phyloP scores from a whole-genome alignment of 2,329 filamentous ascomycete genomes.

The Colletotrichum sojae region DNA sequence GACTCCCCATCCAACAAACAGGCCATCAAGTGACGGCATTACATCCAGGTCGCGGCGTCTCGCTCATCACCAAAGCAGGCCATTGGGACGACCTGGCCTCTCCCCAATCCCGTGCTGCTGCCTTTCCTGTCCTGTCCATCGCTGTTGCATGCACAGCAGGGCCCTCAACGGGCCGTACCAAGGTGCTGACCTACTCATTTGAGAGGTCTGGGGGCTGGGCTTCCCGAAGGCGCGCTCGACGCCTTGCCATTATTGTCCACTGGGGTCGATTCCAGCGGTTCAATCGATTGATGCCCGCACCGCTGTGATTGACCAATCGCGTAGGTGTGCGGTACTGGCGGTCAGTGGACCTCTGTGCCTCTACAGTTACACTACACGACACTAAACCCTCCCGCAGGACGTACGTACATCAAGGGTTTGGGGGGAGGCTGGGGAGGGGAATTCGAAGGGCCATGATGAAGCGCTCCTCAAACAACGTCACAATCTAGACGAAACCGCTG shows the following conservation, averaged over 20 bases:
- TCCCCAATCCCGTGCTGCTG: neutral
- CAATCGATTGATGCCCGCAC: conserved; percentile 25
- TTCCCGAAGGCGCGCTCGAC: conserved; percentile 15
- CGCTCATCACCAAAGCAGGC: conserved; percentile 14
- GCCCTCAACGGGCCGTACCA: too few relatives aligned
- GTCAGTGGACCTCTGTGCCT: conserved; percentile 5
- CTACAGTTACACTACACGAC: neutral
- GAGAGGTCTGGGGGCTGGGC: too few relatives aligned
- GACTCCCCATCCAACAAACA: conserved; percentile 1
- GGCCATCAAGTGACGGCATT: neutral
- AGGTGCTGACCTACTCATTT: too few relatives aligned
- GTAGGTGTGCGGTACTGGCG: neutral
- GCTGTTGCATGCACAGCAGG: too few relatives aligned
- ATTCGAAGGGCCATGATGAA: neutral
- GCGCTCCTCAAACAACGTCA: conserved; percentile 6
- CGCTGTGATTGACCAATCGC: conserved; percentile 1
- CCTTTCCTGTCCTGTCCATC: too few relatives aligned
- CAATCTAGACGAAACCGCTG: conserved; percentile 27
- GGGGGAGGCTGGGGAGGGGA: neutral
- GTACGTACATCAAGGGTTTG: too few relatives aligned
- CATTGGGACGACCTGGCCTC: conserved; percentile 7
- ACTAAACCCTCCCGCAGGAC: neutral
- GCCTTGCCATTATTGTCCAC: conserved; percentile 1
- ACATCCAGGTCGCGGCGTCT: conserved; percentile 24
- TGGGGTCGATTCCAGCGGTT: conserved; percentile 13